Percentiles rank a stretch among this genome's conserved stretches.
These are phyloP conservation scores for Thelonectria rubi DNA, from an alignment of 2,329 filamentous ascomycete species.

Conservation along the genomic window DNA sequence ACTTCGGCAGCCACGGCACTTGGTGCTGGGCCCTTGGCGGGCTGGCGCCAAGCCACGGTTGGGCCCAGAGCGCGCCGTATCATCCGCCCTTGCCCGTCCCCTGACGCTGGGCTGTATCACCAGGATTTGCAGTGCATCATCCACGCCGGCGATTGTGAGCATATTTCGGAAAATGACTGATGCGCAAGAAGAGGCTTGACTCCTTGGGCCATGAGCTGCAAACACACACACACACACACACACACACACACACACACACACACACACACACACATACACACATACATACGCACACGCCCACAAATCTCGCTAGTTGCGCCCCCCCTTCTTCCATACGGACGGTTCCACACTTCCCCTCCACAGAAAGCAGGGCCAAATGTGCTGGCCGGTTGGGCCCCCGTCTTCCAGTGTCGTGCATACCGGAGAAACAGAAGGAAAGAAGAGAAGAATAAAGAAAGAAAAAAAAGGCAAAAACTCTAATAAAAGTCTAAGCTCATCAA, in stretches of 20 bases:
- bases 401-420: background rate
- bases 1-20: slow-evolving; percentile 45
- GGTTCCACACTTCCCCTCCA: background rate
- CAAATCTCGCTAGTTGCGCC: background rate
- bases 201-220: no score
- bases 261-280: no score
- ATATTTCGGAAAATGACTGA: no score
- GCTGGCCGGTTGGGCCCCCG: no score
- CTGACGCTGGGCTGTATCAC: no score
- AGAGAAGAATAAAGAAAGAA: background rate
- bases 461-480: slow-evolving; percentile 6
- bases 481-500: no score
- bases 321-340: slow-evolving; percentile 1
- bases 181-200: no score
- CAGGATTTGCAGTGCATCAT: no score
- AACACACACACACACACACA: no score
- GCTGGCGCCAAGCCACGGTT: slow-evolving; percentile 36
- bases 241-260: no score
- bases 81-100: slow-evolving; percentile 30
- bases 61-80: slow-evolving; percentile 40
- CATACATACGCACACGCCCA: slow-evolving; percentile 1
- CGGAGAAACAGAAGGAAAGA: background rate
- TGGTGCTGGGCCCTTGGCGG: slow-evolving; percentile 33
- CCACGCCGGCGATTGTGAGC: no score
- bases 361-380: background rate